A percentile compares a stretch with the other conserved stretches of the same genome.
Conservation (phyloP, 495 filamentous ascomycete genomes). For the Darksidea phi region DNA sequence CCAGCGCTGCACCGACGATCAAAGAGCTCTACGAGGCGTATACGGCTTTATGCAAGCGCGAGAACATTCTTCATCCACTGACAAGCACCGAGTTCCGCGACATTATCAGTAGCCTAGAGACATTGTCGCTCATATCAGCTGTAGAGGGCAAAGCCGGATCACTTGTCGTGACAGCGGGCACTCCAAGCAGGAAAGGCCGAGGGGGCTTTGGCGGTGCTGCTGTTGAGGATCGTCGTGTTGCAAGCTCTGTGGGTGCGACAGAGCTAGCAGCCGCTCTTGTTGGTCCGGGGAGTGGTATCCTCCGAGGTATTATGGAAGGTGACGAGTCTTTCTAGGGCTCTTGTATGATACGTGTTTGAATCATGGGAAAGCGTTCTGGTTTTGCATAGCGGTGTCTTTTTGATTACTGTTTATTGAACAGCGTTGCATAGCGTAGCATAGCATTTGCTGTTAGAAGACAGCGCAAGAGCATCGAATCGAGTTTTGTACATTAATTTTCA, state of each 20-base stretch:
- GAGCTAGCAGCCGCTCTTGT: slow-evolving; percentile 39
- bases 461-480: no score
- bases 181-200: slow-evolving; percentile 41
- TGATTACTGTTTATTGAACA: background rate
- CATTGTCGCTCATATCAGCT: slow-evolving; percentile 72
- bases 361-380: background rate
- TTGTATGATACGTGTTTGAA: background rate
- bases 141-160: slow-evolving; percentile 57
- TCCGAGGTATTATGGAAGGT: slow-evolving; percentile 42
- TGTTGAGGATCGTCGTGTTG: slow-evolving; percentile 43
- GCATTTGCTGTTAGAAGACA: background rate
- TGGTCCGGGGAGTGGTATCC: slow-evolving; percentile 40
- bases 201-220: slow-evolving; percentile 39
- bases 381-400: slow-evolving; percentile 13
- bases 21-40: slow-evolving; percentile 80
- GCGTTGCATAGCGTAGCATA: slow-evolving; percentile 10
- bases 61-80: slow-evolving; percentile 81
- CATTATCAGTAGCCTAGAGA: slow-evolving; percentile 85
- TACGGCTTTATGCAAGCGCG: slow-evolving; percentile 71
- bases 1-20: slow-evolving; percentile 62
- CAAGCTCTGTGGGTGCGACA: slow-evolving; percentile 36
- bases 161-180: slow-evolving; percentile 35
- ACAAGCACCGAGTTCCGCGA: slow-evolving; percentile 89
- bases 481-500: no score
- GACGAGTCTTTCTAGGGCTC: slow-evolving; percentile 20